Conservation (phyloP, 2,329 filamentous ascomycete genomes). For the Sclerotinia trifoliorum region DNA sequence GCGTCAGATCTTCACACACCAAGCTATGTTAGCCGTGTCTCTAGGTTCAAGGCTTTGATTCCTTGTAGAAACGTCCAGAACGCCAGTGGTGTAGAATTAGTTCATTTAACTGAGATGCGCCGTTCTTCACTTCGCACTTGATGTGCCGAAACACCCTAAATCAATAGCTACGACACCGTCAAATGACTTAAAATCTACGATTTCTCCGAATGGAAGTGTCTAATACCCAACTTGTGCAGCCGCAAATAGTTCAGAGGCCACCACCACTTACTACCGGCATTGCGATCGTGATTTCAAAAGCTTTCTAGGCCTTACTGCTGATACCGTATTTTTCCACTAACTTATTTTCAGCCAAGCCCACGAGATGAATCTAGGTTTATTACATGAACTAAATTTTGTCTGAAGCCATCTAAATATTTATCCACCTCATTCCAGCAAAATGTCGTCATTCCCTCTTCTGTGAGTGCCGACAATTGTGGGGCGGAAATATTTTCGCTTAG, state of each 20-base stretch:
- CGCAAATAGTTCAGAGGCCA: background rate
- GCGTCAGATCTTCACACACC: background rate
- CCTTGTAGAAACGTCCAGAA: background rate
- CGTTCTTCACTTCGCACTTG: background rate
- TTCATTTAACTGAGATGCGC: background rate
- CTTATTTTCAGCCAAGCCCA: background rate
- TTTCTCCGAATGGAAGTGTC: too few relatives aligned
- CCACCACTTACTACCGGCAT: background rate
- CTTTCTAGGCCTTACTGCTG: background rate
- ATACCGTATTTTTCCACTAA: background rate
- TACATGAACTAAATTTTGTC: background rate
- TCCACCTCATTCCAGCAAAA: too few relatives aligned
- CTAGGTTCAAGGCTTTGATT: background rate
- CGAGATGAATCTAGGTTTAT: background rate
- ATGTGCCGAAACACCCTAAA: background rate
- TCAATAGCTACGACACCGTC: background rate
- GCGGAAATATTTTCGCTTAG: background rate
- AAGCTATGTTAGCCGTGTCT: background rate
- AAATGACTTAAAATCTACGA: background rate
- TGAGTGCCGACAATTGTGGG: background rate
- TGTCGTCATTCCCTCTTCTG: background rate
- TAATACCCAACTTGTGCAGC: accelerated
- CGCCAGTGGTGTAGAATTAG: background rate
- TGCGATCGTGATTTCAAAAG: background rate
- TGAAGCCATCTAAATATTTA: background rate